These are phyloP conservation scores for Colletotrichum coccodes DNA, from an alignment of 2,329 filamentous ascomycete species.

Conservation along the genomic window DNA sequence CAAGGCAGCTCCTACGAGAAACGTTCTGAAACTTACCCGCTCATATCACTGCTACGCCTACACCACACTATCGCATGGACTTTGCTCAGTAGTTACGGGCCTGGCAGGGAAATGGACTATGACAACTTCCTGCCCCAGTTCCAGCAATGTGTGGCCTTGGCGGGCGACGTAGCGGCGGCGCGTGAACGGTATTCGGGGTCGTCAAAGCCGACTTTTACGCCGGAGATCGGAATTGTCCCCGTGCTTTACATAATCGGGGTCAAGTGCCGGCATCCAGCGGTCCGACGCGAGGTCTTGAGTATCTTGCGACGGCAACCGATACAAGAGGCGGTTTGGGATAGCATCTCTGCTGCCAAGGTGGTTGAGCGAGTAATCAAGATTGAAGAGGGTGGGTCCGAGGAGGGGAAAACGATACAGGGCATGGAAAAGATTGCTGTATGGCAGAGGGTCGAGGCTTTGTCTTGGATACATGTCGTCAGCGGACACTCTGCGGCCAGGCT, in stretches of 20 bases:
- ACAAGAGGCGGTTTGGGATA: neutral
- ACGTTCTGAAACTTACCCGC: neutral
- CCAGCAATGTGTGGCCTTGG: slow-evolving; percentile 39
- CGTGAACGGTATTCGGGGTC: slow-evolving; percentile 37
- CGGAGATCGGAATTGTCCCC: neutral
- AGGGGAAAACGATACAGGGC: neutral
- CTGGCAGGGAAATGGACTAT: slow-evolving; percentile 42
- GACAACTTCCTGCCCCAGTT: slow-evolving; percentile 43
- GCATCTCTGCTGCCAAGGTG: neutral
- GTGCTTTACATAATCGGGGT: neutral
- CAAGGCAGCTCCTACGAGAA: slow-evolving; percentile 28
- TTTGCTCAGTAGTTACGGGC: slow-evolving; percentile 31
- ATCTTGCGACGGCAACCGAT: neutral
- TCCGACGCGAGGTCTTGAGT: neutral
- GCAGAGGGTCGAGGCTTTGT: neutral
- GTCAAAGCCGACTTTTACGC: neutral
- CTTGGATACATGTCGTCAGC: neutral
- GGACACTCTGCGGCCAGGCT: neutral
- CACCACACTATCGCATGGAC: neutral
- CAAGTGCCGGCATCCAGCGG: neutral
- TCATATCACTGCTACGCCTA: neutral
- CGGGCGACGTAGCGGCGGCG: slow-evolving; percentile 35
- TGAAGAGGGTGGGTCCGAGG: neutral
- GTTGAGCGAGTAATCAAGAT: neutral
- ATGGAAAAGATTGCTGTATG: neutral